Percentiles rank a stretch among this genome's conserved stretches.
Conservation (phyloP, 805 yeast species). For the Zygotorulaspora chibaensis region DNA sequence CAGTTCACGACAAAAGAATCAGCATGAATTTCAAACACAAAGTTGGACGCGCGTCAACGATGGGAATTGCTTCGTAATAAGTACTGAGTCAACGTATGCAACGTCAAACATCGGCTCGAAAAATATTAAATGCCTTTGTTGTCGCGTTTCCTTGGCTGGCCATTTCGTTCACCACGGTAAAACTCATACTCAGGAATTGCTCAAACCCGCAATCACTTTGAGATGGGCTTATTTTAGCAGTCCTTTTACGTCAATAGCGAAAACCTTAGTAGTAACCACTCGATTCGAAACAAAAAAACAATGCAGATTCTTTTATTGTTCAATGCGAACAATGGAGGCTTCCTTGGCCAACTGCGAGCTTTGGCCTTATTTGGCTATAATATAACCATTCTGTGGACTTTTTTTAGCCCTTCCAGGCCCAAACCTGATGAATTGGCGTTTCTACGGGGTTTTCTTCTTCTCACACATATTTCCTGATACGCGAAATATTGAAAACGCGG, state of each 20-base stretch:
- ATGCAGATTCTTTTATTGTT: neutral
- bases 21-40: too few relatives aligned
- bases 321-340: too few relatives aligned
- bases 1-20: too few relatives aligned
- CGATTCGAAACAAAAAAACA: neutral
- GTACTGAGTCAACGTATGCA: too few relatives aligned
- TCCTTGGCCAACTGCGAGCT: neutral
- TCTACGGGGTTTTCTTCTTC: neutral
- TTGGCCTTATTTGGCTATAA: neutral
- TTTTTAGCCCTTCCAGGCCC: neutral
- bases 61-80: too few relatives aligned
- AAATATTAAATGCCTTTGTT: neutral
- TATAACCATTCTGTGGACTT: neutral
- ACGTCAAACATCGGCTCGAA: neutral
- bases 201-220: too few relatives aligned
- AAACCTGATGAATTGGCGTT: neutral
- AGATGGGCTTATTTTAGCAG: neutral
- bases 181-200: too few relatives aligned
- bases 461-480: neutral
- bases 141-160: slow-evolving; percentile 1
- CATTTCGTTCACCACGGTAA: neutral
- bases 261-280: neutral
- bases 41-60: too few relatives aligned
- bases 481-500: neutral
- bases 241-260: neutral